These are phyloP conservation scores for Cordyceps javanica DNA, from an alignment of 2,329 filamentous ascomycete species.

Conservation along the genomic window DNA sequence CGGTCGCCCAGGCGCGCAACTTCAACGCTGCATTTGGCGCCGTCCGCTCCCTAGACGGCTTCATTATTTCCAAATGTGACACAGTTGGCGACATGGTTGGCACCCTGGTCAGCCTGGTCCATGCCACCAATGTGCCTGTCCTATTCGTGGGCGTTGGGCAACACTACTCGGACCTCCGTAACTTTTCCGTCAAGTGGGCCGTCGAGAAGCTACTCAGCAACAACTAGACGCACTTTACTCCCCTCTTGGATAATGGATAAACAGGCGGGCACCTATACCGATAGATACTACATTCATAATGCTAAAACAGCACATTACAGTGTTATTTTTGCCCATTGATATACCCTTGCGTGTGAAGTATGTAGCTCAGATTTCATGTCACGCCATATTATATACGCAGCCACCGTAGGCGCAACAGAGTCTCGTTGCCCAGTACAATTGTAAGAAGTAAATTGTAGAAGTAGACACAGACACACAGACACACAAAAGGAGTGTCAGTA, in stretches of 20 bases:
- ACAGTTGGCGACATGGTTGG: slow-evolving; percentile 99
- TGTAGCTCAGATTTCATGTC: too few relatives aligned
- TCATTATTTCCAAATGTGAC: slow-evolving; percentile 98
- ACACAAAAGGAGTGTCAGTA: slow-evolving; percentile 3
- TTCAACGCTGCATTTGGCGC: slow-evolving; percentile 91
- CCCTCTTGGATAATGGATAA: background rate
- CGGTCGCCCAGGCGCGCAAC: slow-evolving; percentile 90
- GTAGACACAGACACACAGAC: slow-evolving; percentile 1
- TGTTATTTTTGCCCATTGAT: too few relatives aligned
- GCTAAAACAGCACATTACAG: too few relatives aligned
- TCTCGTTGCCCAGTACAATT: too few relatives aligned
- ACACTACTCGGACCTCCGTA: slow-evolving; percentile 62
- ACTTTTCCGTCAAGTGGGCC: slow-evolving; percentile 64
- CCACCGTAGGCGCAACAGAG: background rate
- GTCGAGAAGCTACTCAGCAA: slow-evolving; percentile 58
- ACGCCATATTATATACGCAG: too few relatives aligned
- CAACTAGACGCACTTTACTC: slow-evolving; percentile 25
- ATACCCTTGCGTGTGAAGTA: too few relatives aligned
- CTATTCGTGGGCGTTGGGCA: slow-evolving; percentile 77
- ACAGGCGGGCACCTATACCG: background rate
- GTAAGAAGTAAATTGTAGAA: too few relatives aligned
- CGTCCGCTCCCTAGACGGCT: slow-evolving; percentile 78
- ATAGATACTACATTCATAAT: background rate
- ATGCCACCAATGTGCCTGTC: slow-evolving; percentile 93
- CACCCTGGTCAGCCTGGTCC: slow-evolving; percentile 92